Percentiles rank a stretch among this genome's conserved stretches.
Evolutionary conservation across 169 alveolate species (phyloP).

Genomic region (Miamiensis avidus): DNA sequence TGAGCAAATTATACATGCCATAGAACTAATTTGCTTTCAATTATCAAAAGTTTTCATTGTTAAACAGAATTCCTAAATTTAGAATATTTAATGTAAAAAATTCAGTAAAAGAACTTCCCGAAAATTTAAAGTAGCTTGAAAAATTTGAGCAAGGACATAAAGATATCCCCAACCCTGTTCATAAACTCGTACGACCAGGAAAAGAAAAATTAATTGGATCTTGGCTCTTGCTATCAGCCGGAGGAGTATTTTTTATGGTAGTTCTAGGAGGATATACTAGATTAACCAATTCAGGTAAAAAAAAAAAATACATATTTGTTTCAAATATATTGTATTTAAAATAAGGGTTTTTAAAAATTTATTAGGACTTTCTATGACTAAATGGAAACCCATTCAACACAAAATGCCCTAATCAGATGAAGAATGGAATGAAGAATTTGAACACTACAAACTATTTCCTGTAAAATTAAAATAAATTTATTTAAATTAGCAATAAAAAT

Average conservation of each 20-base stretch:
- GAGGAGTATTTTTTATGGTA: slow-evolving; percentile 62
- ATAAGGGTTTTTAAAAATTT: background rate
- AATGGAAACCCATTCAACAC: slow-evolving; percentile 69
- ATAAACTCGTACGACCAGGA: slow-evolving; percentile 32
- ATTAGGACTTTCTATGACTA: slow-evolving; percentile 75
- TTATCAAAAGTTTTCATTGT: too few species aligned
- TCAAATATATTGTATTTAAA: too few species aligned
- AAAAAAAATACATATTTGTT: background rate
- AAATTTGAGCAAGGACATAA: too few species aligned
- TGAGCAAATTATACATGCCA: too few species aligned
- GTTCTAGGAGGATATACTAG: slow-evolving; percentile 80
- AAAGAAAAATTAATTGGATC: slow-evolving; percentile 58
- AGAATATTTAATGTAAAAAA: too few species aligned
- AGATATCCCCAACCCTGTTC: slow-evolving; percentile 24
- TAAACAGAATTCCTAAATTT: too few species aligned
- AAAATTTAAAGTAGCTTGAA: too few species aligned
- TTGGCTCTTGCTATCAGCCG: slow-evolving; percentile 72
- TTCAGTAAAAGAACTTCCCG: too few species aligned
- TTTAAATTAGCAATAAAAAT: background rate
- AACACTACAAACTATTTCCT: slow-evolving; percentile 57
- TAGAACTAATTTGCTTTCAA: too few species aligned
- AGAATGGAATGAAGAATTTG: slow-evolving; percentile 79
- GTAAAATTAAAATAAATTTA: background rate
- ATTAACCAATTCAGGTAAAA: slow-evolving; percentile 62
- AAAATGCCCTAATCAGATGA: slow-evolving; percentile 59